Percentiles rank a stretch among this genome's conserved stretches.
phyloP scores from a whole-genome alignment of 495 filamentous ascomycete genomes.

The Trichoderma reesei region DNA sequence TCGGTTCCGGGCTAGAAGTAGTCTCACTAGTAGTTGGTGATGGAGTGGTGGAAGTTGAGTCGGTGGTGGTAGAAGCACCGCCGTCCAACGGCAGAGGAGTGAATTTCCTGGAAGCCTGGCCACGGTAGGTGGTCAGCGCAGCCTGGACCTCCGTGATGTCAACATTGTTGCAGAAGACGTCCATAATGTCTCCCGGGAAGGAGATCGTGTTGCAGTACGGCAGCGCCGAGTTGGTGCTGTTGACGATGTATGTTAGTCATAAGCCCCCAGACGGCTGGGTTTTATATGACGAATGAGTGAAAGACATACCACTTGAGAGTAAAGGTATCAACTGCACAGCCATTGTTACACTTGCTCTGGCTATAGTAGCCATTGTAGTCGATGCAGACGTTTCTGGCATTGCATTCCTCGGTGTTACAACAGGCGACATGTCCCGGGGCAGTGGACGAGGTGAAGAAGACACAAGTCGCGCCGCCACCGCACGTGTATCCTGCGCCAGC shows the following conservation, averaged over 20 bases:
- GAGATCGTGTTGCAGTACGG: slow-evolving; percentile 31
- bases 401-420: slow-evolving; percentile 22
- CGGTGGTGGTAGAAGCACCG: slow-evolving; percentile 9
- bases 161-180: slow-evolving; percentile 30
- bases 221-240: slow-evolving; percentile 19
- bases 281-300: background rate
- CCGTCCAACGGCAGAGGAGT: slow-evolving; percentile 15
- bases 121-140: slow-evolving; percentile 27
- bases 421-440: slow-evolving; percentile 28
- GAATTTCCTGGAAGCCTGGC: slow-evolving; percentile 25
- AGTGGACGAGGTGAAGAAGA: slow-evolving; percentile 22
- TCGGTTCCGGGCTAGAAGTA: background rate
- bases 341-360: slow-evolving; percentile 24
- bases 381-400: slow-evolving; percentile 22
- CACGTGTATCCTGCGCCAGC: slow-evolving; percentile 31
- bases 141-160: slow-evolving; percentile 20
- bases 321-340: slow-evolving; percentile 24
- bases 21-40: slow-evolving; percentile 10
- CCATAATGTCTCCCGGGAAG: slow-evolving; percentile 25
- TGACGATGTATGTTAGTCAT: slow-evolving; percentile 6
- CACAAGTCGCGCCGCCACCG: slow-evolving; percentile 20
- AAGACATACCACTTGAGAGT: slow-evolving; percentile 32
- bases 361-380: slow-evolving; percentile 19
- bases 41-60: background rate
- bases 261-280: background rate